phyloP scores from a whole-genome alignment of 2,329 filamentous ascomycete species.

The Cryphonectria carpinicola region DNA sequence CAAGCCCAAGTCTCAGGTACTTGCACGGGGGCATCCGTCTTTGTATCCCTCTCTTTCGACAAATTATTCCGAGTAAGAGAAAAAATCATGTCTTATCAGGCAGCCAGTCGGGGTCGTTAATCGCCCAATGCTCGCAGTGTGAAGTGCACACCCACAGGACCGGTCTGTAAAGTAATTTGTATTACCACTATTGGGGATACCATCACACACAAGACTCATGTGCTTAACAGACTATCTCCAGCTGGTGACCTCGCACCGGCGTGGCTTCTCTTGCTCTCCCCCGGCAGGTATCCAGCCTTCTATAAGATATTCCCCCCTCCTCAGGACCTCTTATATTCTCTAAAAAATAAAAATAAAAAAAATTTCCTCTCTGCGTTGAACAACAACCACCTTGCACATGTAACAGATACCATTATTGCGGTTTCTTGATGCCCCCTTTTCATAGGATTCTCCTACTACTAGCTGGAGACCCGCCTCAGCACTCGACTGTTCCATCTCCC shows the following conservation, averaged over 20 bases:
- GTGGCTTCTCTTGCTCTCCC: background rate
- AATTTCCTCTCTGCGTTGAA: background rate
- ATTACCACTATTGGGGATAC: background rate
- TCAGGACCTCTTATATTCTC: background rate
- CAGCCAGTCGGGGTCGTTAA: background rate
- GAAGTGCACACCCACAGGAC: background rate
- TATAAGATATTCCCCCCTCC: background rate
- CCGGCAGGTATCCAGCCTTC: background rate
- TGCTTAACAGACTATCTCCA: background rate
- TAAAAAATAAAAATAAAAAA: background rate
- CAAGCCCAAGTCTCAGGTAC: conserved; percentile 7
- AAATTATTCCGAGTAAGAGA: background rate
- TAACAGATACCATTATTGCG: background rate
- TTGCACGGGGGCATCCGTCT: background rate
- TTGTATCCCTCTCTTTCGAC: background rate
- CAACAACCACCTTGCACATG: background rate
- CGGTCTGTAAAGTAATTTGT: background rate
- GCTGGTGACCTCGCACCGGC: background rate
- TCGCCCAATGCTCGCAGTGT: background rate
- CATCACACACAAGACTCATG: background rate
- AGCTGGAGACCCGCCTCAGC: background rate
- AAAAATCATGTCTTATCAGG: background rate
- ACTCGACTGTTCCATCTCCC: background rate
- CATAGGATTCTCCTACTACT: background rate
- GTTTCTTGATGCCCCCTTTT: background rate